Conservation (phyloP, 768 basidiomycete genomes). For the Podaxis sp. region DNA sequence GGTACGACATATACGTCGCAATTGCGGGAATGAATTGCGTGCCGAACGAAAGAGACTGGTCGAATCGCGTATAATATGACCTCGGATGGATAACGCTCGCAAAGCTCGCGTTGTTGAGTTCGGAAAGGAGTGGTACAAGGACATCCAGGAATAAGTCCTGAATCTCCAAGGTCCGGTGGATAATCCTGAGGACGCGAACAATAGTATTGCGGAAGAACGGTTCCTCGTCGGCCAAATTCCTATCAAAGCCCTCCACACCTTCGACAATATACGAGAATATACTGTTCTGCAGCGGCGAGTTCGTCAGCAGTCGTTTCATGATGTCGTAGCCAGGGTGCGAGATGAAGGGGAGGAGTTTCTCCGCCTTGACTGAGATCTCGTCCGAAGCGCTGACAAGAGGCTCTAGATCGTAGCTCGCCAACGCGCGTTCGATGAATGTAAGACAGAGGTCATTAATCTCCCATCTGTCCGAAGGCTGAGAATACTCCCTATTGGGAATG, state of each 20-base stretch:
- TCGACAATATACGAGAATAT: constrained; percentile 82
- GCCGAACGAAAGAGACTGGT: constrained; percentile 71
- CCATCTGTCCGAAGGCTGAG: constrained; percentile 78
- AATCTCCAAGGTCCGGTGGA: constrained; percentile 77
- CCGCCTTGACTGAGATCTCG: constrained; percentile 49
- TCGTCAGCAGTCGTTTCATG: constrained; percentile 74
- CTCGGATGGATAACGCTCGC: constrained; percentile 58
- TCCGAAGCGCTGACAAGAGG: constrained; percentile 60
- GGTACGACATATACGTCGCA: constrained; percentile 75
- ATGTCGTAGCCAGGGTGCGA: constrained; percentile 88
- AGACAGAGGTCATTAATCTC: constrained; percentile 82
- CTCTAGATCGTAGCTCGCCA: constrained; percentile 82
- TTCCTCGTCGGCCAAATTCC: constrained; percentile 65
- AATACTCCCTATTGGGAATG: constrained; percentile 73
- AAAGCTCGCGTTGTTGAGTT: constrained; percentile 56
- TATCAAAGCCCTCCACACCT: constrained; percentile 75
- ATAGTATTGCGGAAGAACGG: constrained; percentile 75
- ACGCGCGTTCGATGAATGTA: constrained; percentile 79
- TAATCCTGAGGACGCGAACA: constrained; percentile 77
- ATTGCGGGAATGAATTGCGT: constrained; percentile 77
- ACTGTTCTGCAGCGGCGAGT: constrained; percentile 67
- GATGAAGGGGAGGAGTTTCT: constrained; percentile 54
- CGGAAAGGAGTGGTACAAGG: constrained; percentile 73
- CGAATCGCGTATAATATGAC: constrained; percentile 72
- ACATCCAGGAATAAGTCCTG: constrained; percentile 91